Conservation (phyloP, 2,329 filamentous ascomycete genomes). For the Colletotrichum tabaci region DNA sequence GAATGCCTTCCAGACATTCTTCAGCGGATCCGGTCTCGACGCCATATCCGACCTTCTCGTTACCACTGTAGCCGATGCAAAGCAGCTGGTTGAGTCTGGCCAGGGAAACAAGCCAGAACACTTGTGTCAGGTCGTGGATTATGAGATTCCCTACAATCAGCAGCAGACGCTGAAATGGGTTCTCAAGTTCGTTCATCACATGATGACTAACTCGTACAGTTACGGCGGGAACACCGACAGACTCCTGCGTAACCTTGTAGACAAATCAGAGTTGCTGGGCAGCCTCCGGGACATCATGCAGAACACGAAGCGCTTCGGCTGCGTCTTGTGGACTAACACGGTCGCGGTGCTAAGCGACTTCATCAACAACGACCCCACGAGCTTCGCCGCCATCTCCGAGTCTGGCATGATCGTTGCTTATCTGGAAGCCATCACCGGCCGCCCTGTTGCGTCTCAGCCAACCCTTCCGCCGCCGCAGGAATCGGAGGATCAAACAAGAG, state of each 20-base stretch:
- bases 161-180: slow-evolving; percentile 95
- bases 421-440: slow-evolving; percentile 82
- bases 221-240: slow-evolving; percentile 88
- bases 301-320: slow-evolving; percentile 85
- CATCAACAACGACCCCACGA: slow-evolving; percentile 98
- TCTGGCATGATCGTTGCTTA: slow-evolving; percentile 91
- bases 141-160: slow-evolving; percentile 91
- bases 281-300: slow-evolving; percentile 87
- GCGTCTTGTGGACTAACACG: slow-evolving; percentile 95
- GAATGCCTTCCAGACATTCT: slow-evolving; percentile 87
- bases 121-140: slow-evolving; percentile 90
- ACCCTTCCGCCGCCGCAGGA: slow-evolving; percentile 48
- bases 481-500: slow-evolving; percentile 45
- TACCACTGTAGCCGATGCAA: slow-evolving; percentile 80
- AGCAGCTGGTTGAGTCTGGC: slow-evolving; percentile 76
- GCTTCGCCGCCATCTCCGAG: slow-evolving; percentile 95
- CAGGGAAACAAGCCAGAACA: slow-evolving; percentile 77
- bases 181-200: slow-evolving; percentile 95
- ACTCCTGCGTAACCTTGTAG: slow-evolving; percentile 91
- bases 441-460: slow-evolving; percentile 56
- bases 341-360: slow-evolving; percentile 95
- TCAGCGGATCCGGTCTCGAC: slow-evolving; percentile 86
- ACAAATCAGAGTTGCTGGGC: slow-evolving; percentile 86
- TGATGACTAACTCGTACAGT: slow-evolving; percentile 84
- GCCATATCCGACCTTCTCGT: slow-evolving; percentile 91